phyloP scores from a whole-genome alignment of 192 early-diverging fungal species.

The Podila minutissima region DNA sequence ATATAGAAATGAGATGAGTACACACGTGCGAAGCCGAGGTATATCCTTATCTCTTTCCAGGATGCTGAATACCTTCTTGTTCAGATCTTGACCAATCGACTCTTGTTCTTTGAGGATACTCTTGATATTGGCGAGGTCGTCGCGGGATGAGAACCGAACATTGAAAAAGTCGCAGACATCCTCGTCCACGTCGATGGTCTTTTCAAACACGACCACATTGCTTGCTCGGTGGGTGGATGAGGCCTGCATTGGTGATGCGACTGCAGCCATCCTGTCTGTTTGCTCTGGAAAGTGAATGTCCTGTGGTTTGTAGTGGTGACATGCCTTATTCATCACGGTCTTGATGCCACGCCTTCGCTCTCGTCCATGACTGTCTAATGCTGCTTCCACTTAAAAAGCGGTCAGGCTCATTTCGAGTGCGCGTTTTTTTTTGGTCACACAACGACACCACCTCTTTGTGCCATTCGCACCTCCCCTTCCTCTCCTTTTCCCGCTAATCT shows the following conservation, averaged over 20 bases:
- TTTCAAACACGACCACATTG: constrained; percentile 48
- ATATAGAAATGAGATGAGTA: not conserved
- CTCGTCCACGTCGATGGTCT: constrained; percentile 46
- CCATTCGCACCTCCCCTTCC: no score
- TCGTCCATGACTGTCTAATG: not conserved
- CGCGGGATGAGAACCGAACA: constrained; percentile 35
- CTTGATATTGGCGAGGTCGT: constrained; percentile 52
- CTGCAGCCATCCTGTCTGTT: not conserved
- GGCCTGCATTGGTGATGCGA: not conserved
- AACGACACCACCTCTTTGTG: no score
- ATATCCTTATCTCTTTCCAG: not conserved
- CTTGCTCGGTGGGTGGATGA: not conserved
- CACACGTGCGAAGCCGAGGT: not conserved
- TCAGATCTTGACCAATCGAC: constrained; percentile 7
- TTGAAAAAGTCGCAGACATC: constrained; percentile 53
- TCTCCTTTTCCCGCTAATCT: no score
- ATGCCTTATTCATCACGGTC: not conserved
- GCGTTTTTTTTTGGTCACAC: no score
- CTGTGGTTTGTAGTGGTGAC: not conserved
- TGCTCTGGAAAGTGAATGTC: not conserved
- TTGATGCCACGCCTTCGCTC: not conserved
- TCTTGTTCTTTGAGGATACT: constrained; percentile 17
- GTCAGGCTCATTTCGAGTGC: no score
- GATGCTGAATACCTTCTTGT: constrained; percentile 28
- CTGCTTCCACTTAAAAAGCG: no score